Conservation (phyloP, 352 stramenopile genomes). For the Phytophthora ramorum region DNA sequence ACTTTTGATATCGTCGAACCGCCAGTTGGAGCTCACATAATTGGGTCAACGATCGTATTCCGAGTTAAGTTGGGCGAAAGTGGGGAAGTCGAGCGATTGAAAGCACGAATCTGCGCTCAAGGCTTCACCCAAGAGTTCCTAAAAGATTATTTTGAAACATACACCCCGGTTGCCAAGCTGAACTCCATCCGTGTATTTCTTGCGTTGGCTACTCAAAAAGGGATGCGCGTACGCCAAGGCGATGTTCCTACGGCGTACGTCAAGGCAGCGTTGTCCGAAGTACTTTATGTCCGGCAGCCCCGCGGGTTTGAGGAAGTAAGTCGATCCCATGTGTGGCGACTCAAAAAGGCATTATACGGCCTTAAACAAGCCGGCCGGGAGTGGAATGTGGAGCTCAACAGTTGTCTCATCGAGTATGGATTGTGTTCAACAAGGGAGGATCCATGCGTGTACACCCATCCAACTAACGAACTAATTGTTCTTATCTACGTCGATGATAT, state of each 20-base stretch:
- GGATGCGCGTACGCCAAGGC: constrained; percentile 19
- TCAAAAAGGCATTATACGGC: constrained; percentile 20
- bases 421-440: constrained; percentile 5
- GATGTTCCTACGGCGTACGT: too few species aligned
- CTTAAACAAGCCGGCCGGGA: constrained; percentile 23
- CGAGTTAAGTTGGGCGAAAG: constrained; percentile 2
- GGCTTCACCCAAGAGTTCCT: constrained; percentile 23
- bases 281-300: constrained; percentile 11
- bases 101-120: constrained; percentile 25
- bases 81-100: constrained; percentile 11
- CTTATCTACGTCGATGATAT: constrained; percentile 21
- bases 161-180: constrained; percentile 12
- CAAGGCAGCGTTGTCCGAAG: background rate
- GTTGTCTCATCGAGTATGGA: background rate
- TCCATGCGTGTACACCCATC: constrained; percentile 10
- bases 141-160: constrained; percentile 21
- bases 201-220: background rate
- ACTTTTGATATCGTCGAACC: constrained; percentile 16
- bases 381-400: constrained; percentile 13
- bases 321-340: constrained; percentile 9
- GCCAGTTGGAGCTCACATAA: background rate
- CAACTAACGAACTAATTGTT: constrained; percentile 1
- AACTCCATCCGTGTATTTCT: constrained; percentile 24
- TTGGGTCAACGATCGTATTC: constrained; percentile 10
- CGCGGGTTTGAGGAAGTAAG: constrained; percentile 15